These are phyloP conservation scores for Irpex lacteus DNA, from an alignment of 1,284 basidiomycete genomes.

Conservation along the genomic window DNA sequence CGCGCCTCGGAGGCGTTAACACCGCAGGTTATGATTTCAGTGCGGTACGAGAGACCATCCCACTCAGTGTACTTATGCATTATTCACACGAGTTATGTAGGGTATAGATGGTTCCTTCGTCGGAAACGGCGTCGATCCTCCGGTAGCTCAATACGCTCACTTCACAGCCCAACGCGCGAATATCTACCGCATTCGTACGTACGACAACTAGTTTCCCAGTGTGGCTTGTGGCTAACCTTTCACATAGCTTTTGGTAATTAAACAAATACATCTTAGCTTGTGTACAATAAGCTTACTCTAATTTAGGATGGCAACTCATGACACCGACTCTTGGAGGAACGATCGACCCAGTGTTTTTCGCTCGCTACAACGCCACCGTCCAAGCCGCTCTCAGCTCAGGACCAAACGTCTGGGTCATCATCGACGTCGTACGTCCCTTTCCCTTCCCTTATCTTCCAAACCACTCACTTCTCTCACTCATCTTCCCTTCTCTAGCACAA, in stretches of 20 bases:
- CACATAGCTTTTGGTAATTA: conserved; percentile 26
- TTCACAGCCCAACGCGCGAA: conserved; percentile 45
- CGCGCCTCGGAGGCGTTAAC: conserved; percentile 42
- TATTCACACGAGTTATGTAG: conserved; percentile 7
- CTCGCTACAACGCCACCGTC: conserved; percentile 44
- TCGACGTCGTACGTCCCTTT: conserved; percentile 38
- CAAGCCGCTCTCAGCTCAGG: conserved; percentile 43
- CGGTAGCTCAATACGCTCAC: conserved; percentile 39
- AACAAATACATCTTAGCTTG: too few relatives aligned
- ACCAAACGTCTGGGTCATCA: conserved; percentile 43
- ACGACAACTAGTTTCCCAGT: not conserved
- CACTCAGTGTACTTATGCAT: not conserved
- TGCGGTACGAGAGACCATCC: conserved; percentile 19
- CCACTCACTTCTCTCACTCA: not conserved
- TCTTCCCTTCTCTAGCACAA: conserved; percentile 34
- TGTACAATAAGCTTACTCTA: not conserved
- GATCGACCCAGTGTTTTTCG: conserved; percentile 44
- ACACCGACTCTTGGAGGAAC: conserved; percentile 44
- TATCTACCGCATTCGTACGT: conserved; percentile 42
- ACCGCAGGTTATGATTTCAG: conserved; percentile 34
- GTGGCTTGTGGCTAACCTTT: not conserved
- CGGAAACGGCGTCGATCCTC: conserved; percentile 35
- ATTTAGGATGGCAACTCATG: conserved; percentile 48
- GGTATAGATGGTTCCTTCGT: conserved; percentile 42
- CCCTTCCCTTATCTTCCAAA: not conserved